These are phyloP conservation scores for Lophiotrema nucula DNA, from an alignment of 495 filamentous ascomycete species.

Conservation along the genomic window DNA sequence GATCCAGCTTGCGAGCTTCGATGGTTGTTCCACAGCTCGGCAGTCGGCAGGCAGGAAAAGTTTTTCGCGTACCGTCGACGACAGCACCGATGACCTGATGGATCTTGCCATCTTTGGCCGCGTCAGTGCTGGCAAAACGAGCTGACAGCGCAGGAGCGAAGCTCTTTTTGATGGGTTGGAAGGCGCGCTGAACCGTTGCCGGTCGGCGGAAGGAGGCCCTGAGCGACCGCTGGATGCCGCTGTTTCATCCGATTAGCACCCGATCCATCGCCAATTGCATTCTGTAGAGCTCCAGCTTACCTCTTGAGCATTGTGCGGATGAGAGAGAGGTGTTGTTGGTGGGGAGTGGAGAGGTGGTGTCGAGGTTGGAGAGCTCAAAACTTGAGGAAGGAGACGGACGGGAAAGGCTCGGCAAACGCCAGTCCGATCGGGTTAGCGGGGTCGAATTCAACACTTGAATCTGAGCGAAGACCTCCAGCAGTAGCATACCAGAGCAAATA, in stretches of 20 bases:
- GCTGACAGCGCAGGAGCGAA: conserved; percentile 38
- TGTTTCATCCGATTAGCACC: conserved; percentile 32
- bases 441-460: too few species aligned
- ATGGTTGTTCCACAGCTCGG: conserved; percentile 18
- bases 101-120: conserved; percentile 43
- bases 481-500: too few species aligned
- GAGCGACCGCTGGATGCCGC: conserved; percentile 42
- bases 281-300: conserved; percentile 21
- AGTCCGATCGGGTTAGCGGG: background rate
- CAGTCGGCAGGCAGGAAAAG: conserved; percentile 29
- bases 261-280: conserved; percentile 31
- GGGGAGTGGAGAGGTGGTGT: background rate
- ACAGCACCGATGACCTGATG: conserved; percentile 57
- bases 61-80: conserved; percentile 61
- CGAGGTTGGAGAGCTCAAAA: background rate
- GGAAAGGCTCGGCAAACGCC: background rate
- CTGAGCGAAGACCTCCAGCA: too few species aligned
- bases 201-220: conserved; percentile 34
- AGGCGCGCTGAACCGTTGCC: conserved; percentile 35
- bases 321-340: background rate
- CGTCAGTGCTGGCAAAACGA: conserved; percentile 41
- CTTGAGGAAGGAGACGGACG: background rate
- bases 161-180: conserved; percentile 40
- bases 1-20: conserved; percentile 22
- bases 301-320: conserved; percentile 42